Percentiles rank a stretch among this genome's conserved stretches.
These are phyloP conservation scores for Solanum microdontum DNA, from an alignment of 257 asterid species.

Conservation along the genomic window DNA sequence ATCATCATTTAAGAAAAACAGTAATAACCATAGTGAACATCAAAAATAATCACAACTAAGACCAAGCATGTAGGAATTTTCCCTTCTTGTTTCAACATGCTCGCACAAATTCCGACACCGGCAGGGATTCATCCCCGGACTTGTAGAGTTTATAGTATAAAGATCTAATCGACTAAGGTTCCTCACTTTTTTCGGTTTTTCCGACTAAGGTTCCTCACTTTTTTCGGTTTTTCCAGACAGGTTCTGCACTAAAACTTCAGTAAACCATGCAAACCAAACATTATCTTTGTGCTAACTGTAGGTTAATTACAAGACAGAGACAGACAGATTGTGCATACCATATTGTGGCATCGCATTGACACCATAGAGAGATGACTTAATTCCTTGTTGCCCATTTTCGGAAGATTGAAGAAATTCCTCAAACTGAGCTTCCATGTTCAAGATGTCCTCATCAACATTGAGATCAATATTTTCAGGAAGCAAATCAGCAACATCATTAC, in stretches of 20 bases:
- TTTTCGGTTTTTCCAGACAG: not conserved
- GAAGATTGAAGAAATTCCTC: constrained; percentile 71
- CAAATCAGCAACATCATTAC: constrained; percentile 24
- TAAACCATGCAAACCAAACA: not conserved
- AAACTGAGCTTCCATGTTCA: constrained; percentile 78
- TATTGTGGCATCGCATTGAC: constrained; percentile 15
- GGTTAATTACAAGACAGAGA: not conserved
- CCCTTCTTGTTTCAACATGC: not conserved
- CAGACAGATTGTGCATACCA: constrained; percentile 18
- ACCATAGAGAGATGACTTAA: constrained; percentile 7
- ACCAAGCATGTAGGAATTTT: not conserved
- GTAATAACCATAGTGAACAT: not conserved
- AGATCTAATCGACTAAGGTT: not conserved
- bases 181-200: not conserved
- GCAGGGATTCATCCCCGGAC: not conserved
- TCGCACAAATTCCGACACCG: not conserved
- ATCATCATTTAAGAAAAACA: not conserved
- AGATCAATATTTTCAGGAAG: constrained; percentile 76
- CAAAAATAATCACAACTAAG: not conserved
- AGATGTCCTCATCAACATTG: constrained; percentile 66
- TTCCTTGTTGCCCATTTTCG: constrained; percentile 23
- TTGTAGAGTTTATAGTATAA: not conserved
- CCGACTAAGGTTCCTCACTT: not conserved
- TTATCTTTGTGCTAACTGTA: not conserved
- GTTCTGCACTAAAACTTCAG: not conserved